Base-by-base conservation (phyloP, 2,329 filamentous ascomycete species). In the Aspergillus aculeatus region DNA sequence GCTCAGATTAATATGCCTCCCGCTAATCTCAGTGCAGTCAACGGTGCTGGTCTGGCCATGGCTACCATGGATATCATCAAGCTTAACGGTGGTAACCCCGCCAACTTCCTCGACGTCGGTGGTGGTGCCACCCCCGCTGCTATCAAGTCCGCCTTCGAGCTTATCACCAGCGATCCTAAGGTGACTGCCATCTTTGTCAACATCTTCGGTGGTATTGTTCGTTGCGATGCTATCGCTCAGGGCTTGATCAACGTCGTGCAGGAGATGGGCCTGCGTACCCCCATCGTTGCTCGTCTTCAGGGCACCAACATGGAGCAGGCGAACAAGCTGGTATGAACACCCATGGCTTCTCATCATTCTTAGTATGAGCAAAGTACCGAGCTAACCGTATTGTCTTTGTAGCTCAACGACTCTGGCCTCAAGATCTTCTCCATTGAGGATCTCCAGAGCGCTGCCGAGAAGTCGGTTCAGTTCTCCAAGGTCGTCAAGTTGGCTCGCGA, bases 61-160 rank as follows among this genome's bases (percentile, higher is more conserved):
- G 95, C 95, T 65, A 99, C 95, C 77, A 99, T 99, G 95, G 95
- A 99, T 80, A 98, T 99, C 80, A 99, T 99, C 86, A 98, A 99
- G 88, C 87, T 99, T 65, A 99, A 98, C 82, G 95, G 95, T 70
- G 95, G 95, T 66, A 84, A 87, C 75, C 95, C 95, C 64, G 95
- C 95, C 71, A 99, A 99, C 87, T 99, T 99, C 88, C 85, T 99
- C 70, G 95, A 99, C 77, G 95, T 99, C 69, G 95, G 95, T 75
- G 95, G 95, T 78, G 95, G 95, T 83, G 95, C 95, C 69, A 99
- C 95, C 62, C 93, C 95, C 35, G 89, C 93, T 68, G 95, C 95
- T 71, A 99, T 99, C 82, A 91, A 92, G 83, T 90, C 95, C 81
- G 95, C 95, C 68, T 99, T 99, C 76, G 93, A 96, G 79, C 90